phyloP scores from a whole-genome alignment of 805 yeast species.

The Yamadazyma ubonensis region DNA sequence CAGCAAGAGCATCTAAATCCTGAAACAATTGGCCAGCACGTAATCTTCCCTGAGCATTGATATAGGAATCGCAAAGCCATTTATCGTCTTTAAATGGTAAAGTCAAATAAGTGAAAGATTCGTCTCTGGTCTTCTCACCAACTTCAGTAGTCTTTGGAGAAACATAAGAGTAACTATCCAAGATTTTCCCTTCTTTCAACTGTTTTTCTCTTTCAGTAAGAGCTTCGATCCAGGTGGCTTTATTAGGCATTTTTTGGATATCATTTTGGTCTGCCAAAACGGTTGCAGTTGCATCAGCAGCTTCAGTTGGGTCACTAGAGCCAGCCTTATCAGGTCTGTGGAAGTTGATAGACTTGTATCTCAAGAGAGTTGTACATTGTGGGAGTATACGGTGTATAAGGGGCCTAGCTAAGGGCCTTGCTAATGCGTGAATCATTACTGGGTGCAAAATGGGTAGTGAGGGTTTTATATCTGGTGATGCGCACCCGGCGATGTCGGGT shows the following conservation, averaged over 20 bases:
- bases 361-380: background rate
- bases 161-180: slow-evolving; percentile 69
- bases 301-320: slow-evolving; percentile 52
- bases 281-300: slow-evolving; percentile 77
- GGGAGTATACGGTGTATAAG: background rate
- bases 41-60: slow-evolving; percentile 86
- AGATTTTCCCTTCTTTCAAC: slow-evolving; percentile 66
- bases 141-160: slow-evolving; percentile 71
- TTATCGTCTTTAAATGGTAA: slow-evolving; percentile 84
- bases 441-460: slow-evolving; percentile 1
- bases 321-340: slow-evolving; percentile 39
- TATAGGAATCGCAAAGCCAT: slow-evolving; percentile 81
- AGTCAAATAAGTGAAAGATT: slow-evolving; percentile 67
- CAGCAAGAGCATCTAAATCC: slow-evolving; percentile 92
- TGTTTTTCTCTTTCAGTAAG: slow-evolving; percentile 70
- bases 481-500: slow-evolving; percentile 5
- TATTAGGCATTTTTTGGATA: slow-evolving; percentile 40
- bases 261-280: slow-evolving; percentile 61
- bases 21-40: slow-evolving; percentile 92
- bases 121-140: slow-evolving; percentile 70
- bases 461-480: background rate
- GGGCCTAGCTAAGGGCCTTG: no score
- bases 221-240: slow-evolving; percentile 86
- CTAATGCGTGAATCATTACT: no score
- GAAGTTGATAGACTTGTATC: slow-evolving; percentile 19